These are phyloP conservation scores for Albugo laibachii DNA, from an alignment of 352 stramenopile species.

Conservation along the genomic window DNA sequence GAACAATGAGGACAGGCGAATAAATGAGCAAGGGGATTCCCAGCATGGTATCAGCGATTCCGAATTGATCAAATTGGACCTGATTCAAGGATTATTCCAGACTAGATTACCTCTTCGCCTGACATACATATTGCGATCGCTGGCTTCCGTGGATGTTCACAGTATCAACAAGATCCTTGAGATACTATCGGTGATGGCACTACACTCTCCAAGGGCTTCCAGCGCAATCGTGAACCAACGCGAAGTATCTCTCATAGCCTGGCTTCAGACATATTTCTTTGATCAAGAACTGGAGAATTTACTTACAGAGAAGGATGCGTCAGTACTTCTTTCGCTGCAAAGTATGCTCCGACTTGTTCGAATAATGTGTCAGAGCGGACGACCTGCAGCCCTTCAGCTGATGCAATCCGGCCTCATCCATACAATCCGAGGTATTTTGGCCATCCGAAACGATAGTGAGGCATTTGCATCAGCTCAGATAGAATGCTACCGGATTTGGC, in stretches of 20 bases:
- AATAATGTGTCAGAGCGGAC: constrained; percentile 24
- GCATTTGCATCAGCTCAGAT: constrained; percentile 18
- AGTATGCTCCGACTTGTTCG: constrained; percentile 19
- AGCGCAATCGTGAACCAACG: constrained; percentile 23
- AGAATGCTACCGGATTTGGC: constrained; percentile 40
- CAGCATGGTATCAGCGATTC: constrained; percentile 21
- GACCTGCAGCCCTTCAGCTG: constrained; percentile 15
- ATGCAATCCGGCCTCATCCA: constrained; percentile 27
- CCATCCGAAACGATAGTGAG: constrained; percentile 12
- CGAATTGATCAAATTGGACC: constrained; percentile 26
- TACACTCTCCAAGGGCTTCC: constrained; percentile 24
- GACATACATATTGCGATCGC: constrained; percentile 24
- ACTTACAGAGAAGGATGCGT: constrained; percentile 8
- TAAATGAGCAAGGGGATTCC: constrained; percentile 9
- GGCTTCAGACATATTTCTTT: constrained; percentile 25
- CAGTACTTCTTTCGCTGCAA: constrained; percentile 20
- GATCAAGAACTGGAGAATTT: constrained; percentile 26
- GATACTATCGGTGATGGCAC: constrained; percentile 21
- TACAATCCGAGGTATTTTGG: constrained; percentile 33
- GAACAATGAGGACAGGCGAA: background rate
- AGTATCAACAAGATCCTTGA: constrained; percentile 32
- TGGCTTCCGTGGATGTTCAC: constrained; percentile 20
- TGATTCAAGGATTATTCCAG: constrained; percentile 29
- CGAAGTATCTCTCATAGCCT: constrained; percentile 14
- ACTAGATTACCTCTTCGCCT: constrained; percentile 34